Base-by-base conservation (phyloP, 129 eudicot genomes). In the Flaveria trinervia region DNA sequence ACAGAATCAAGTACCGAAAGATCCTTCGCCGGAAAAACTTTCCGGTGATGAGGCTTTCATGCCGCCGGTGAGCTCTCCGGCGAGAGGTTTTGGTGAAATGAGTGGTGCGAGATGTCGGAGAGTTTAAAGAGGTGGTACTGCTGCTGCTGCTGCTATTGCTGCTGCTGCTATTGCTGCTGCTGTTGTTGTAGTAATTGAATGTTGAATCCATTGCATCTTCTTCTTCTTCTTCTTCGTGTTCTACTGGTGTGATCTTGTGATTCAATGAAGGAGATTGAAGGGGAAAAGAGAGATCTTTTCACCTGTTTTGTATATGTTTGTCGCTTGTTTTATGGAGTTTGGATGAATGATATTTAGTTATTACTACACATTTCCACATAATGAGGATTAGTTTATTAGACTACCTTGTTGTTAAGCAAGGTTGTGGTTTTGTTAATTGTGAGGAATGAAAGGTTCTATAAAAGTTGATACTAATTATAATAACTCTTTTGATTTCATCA, bases 41-140 rank as follows among this genome's bases (percentile, higher is more conserved):
- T 66, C 85, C 78, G 81, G 68, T 65, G 16, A 44, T n/a, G 15
- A 71, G 66, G 73, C 65, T 61, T n/a, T 80, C 74, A 48, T 83
- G 83, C 22, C 87, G 94, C 11, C 88, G 87, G 20, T 20, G 49
- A 64, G 48, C 77, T 81, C 80, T 76, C 64, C 96, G 86, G 66
- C 86, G 89, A 80, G 69, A 78, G 60, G 75, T 2, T 56, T 57
- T 77, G 17, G 56, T 62, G 64, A 65, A 52, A 54, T 30, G 77
- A 14, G 65, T 28, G 5, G 76, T 20, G 26, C 41, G 41, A 36
- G 41, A 5, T 36, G 50, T 45, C 14, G 83, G 75, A 25, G 83
- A 68, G 85, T 77, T 74, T 33, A 72, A 64, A 15, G 84, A 75
- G 65, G 64, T 69, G 57, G 66, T 39, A 10, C 80, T 70, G 46